phyloP scores from a whole-genome alignment of 2,329 filamentous ascomycete species.

The Colletotrichum sp. region DNA sequence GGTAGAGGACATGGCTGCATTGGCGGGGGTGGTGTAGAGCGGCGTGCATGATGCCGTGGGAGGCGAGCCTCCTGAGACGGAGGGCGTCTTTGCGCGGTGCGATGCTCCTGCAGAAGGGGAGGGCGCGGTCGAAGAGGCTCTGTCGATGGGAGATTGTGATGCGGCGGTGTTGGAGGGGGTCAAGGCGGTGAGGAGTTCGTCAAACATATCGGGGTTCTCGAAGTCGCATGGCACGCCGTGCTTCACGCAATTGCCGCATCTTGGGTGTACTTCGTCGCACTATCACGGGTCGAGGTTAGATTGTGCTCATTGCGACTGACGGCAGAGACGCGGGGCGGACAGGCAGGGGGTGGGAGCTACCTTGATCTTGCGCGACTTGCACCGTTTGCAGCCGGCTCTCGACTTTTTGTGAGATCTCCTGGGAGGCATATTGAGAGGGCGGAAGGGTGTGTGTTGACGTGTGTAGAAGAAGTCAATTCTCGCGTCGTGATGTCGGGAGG shows the following conservation, averaged over 20 bases:
- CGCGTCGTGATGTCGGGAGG: not conserved
- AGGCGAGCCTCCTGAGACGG: slow-evolving; percentile 22
- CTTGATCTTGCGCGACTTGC: slow-evolving; percentile 75
- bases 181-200: slow-evolving; percentile 43
- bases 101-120: slow-evolving; percentile 18
- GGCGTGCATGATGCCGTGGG: slow-evolving; percentile 33
- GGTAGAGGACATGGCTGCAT: slow-evolving; percentile 34
- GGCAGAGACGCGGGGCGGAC: not conserved
- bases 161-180: slow-evolving; percentile 24
- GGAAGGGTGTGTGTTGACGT: not conserved
- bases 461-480: not conserved
- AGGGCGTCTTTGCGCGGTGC: slow-evolving; percentile 24
- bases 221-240: slow-evolving; percentile 73
- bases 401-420: slow-evolving; percentile 74
- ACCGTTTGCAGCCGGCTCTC: slow-evolving; percentile 68
- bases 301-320: not conserved
- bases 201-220: slow-evolving; percentile 54
- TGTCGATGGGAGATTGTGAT: slow-evolving; percentile 25
- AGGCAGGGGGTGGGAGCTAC: slow-evolving; percentile 37
- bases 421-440: slow-evolving; percentile 57
- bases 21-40: slow-evolving; percentile 34
- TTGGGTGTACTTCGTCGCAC: slow-evolving; percentile 71
- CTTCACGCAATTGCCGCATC: slow-evolving; percentile 70
- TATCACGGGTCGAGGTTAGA: slow-evolving; percentile 27
- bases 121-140: slow-evolving; percentile 28